phyloP scores from a whole-genome alignment of 345 rosid genomes.

The Gossypium mustelinum region DNA sequence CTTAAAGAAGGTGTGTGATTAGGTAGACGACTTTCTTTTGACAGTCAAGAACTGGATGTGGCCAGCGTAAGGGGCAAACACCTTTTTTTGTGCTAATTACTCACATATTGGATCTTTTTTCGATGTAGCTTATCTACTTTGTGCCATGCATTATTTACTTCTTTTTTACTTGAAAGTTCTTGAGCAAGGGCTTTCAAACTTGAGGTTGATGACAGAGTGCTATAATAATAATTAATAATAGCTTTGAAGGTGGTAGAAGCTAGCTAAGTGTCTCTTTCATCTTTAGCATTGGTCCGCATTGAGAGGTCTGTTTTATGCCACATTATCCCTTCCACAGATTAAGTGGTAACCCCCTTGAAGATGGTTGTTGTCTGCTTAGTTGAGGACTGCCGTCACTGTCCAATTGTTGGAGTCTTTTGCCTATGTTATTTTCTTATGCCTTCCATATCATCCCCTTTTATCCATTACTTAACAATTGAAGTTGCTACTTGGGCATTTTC shows the following conservation, averaged over 20 bases:
- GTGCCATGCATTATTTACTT: background rate
- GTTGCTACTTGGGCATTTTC: background rate
- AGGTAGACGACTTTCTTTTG: background rate
- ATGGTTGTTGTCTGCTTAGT: slow-evolving; percentile 13
- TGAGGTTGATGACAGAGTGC: background rate
- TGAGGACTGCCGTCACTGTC: slow-evolving; percentile 6
- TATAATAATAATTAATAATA: background rate
- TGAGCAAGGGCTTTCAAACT: background rate
- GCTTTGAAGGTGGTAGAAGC: slow-evolving; percentile 7
- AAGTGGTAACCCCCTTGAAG: background rate
- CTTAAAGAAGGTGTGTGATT: background rate
- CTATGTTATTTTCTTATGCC: background rate
- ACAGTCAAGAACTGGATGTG: background rate
- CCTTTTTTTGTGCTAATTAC: too few relatives aligned
- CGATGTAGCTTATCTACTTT: background rate
- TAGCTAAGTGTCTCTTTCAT: slow-evolving; percentile 20
- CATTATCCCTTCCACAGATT: background rate
- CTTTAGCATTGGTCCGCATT: slow-evolving; percentile 10
- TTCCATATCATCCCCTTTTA: too few relatives aligned
- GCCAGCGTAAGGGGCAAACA: too few relatives aligned
- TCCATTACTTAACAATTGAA: background rate
- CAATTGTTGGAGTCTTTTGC: background rate
- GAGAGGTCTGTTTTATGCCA: slow-evolving; percentile 24
- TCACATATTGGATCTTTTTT: too few relatives aligned
- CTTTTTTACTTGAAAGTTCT: background rate